Evolutionary conservation across 768 basidiomycete genomes (phyloP), one percentile per base, ranked within the genome.

Genomic region (Tylopilus felleus): DNA sequence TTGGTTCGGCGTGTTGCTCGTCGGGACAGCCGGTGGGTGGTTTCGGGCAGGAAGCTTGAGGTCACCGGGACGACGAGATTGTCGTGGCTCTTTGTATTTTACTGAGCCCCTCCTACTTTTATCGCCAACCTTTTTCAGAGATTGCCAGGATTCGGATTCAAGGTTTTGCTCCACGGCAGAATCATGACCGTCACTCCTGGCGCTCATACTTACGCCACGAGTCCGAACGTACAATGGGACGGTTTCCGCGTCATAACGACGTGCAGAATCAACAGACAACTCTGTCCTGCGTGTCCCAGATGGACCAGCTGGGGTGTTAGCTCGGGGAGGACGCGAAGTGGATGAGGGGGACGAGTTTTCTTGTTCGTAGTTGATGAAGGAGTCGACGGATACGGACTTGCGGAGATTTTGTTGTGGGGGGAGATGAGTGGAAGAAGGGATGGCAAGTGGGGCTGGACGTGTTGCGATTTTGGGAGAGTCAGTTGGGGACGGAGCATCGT

Each of bases 331-430:
- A 4, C 75, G 73, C 39, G 74, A 67, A 38, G 64, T 62, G 21
- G 69, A 60, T 16, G 64, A 19, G 50, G 66, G 55, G 9, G 70
- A 59, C 27, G 69, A 54, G 46, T 66, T 67, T 40, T 76, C 74
- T 59, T 72, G 73, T 60, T 71, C 70, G 63, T 74, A 74, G 33
- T 73, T 74, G 46, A 80, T 77, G 67, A 90, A 85, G 10, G 89
- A 90, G 69, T 90, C 89, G 55, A 84, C 87, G 21, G 89, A 90
- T 55, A 86, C 71, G 27, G 88, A 86, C 73, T 90, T 90, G 62
- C 86, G 80, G 51, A 90, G 78, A 55, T 65, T 66, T 51, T 62
- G 63, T 50, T 67, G 67, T 33, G 62, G 49, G 36, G 59, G 53
- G 19, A 53, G 59, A 62, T 64, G 66, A 47, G 67, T 47, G 36